phyloP scores from a whole-genome alignment of 768 basidiomycete genomes.

The Leccinum longicurvipes region DNA sequence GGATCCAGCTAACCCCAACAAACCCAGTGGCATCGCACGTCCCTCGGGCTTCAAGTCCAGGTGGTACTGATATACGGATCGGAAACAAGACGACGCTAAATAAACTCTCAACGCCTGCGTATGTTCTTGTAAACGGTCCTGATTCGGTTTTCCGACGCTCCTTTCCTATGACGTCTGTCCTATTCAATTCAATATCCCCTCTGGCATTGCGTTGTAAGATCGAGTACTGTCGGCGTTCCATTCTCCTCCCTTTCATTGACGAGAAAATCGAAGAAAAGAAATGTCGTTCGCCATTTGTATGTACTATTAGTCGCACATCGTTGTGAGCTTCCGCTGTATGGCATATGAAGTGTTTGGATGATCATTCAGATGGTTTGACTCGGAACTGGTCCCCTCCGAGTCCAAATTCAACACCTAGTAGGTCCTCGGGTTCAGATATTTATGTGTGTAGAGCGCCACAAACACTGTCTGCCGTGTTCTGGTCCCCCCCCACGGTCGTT shows the following conservation, averaged over 20 bases:
- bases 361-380: no score
- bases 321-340: not conserved
- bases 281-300: not conserved
- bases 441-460: no score
- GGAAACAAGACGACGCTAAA: not conserved
- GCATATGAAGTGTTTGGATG: no score
- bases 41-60: not conserved
- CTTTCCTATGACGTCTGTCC: no score
- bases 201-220: not conserved
- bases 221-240: no score
- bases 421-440: no score
- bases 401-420: no score
- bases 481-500: no score
- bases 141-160: not conserved
- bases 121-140: not conserved
- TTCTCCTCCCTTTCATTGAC: not conserved
- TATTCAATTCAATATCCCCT: not conserved
- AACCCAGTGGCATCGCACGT: not conserved
- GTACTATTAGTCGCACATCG: not conserved
- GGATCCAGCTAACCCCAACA: not conserved
- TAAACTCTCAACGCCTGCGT: not conserved
- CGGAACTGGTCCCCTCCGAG: no score
- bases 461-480: no score
- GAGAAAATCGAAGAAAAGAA: not conserved
- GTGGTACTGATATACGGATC: not conserved